A percentile compares a stretch with the other conserved stretches of the same genome.
Conservation (phyloP, 2,329 filamentous ascomycete genomes). For the Fusarium chuoi region DNA sequence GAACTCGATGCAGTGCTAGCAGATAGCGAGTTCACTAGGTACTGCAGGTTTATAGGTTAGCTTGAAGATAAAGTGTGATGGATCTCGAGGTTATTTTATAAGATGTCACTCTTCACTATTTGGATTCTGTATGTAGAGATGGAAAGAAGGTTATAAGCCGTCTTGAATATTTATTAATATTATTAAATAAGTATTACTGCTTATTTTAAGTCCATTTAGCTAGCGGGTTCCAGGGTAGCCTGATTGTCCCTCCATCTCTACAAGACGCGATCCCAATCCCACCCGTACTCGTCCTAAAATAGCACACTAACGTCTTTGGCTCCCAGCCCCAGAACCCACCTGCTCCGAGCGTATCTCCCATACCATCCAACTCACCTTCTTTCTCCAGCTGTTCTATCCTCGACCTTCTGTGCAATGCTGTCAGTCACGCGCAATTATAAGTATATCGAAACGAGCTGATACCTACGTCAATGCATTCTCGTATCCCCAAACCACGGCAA, state of each 20-base stretch:
- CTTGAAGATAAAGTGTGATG: not conserved
- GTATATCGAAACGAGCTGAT: not conserved
- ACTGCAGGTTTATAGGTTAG: not conserved
- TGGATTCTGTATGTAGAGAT: accelerated
- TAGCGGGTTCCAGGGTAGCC: not conserved
- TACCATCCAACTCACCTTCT: not conserved
- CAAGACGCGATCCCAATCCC: not conserved
- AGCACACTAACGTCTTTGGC: not conserved
- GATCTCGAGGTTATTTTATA: not conserved
- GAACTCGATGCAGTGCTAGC: not conserved
- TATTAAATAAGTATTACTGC: too few relatives aligned
- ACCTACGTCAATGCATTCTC: not conserved
- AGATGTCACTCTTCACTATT: not conserved
- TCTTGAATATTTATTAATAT: too few relatives aligned
- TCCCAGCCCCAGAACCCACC: not conserved
- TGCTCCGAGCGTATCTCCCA: not conserved
- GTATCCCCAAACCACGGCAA: not conserved
- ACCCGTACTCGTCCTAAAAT: not conserved
- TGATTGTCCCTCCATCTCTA: not conserved
- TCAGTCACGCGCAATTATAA: not conserved
- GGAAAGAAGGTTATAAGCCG: accelerated
- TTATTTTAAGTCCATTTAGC: not conserved
- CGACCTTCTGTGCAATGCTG: not conserved
- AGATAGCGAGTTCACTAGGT: not conserved
- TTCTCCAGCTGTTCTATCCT: not conserved